Percentiles rank a stretch among this genome's conserved stretches.
Evolutionary conservation across 192 early-diverging fungal species (phyloP).

Genomic region (Allomyces macrogynus): DNA sequence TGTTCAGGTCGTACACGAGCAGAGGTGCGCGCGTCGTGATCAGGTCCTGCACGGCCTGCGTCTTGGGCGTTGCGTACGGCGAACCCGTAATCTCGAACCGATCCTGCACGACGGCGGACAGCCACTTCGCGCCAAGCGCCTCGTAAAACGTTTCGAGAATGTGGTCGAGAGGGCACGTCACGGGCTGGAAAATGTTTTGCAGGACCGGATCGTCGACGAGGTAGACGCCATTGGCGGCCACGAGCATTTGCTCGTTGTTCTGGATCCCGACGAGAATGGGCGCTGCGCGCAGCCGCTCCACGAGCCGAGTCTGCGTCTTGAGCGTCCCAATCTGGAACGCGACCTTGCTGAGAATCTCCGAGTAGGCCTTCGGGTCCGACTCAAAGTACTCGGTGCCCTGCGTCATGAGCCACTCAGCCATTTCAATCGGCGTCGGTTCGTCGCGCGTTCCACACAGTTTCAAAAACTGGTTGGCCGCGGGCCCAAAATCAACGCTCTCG

Average conservation of each 20-base stretch:
- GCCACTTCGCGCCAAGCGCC: conserved; percentile 1
- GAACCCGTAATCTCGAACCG: conserved; percentile 29
- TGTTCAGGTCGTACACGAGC: conserved; percentile 40
- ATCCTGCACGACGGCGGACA: conserved; percentile 1
- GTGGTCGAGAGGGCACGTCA: conserved; percentile 48
- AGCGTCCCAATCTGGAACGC: conserved; percentile 31
- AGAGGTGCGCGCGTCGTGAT: conserved; percentile 59
- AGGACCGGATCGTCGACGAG: conserved; percentile 58
- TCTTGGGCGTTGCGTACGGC: conserved; percentile 15
- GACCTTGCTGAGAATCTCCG: conserved; percentile 21
- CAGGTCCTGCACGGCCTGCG: conserved; percentile 29
- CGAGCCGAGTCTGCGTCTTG: conserved; percentile 45
- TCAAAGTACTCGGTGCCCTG: conserved; percentile 35
- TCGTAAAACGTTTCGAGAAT: conserved; percentile 48
- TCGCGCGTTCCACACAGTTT: conserved; percentile 64
- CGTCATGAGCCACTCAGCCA: conserved; percentile 40
- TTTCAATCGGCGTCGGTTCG: conserved; percentile 50
- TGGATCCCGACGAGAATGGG: conserved; percentile 2
- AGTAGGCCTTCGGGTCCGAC: conserved; percentile 43
- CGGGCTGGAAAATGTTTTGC: conserved; percentile 49
- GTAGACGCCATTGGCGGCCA: conserved; percentile 48
- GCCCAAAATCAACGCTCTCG: conserved; percentile 47
- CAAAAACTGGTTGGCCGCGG: conserved; percentile 50
- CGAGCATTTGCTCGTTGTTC: conserved; percentile 12
- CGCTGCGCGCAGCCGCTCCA: conserved; percentile 9